phyloP scores from a whole-genome alignment of 2,329 filamentous ascomycete species.

The Parascedosporium putredinis region DNA sequence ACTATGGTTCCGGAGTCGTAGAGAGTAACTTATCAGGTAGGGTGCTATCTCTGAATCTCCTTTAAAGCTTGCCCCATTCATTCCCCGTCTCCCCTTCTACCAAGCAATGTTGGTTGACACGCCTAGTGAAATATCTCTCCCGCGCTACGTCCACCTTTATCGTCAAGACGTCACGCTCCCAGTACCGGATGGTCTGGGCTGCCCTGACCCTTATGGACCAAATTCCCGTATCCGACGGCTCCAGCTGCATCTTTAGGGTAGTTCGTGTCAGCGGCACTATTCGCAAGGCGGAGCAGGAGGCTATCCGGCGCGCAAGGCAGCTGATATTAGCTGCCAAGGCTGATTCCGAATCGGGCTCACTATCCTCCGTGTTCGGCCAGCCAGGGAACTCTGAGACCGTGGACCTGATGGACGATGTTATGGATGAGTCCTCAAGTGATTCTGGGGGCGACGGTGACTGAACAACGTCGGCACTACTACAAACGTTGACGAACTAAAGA shows the following conservation, averaged over 20 bases:
- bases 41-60: neutral
- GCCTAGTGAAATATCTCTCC: constrained; percentile 80
- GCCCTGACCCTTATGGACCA: constrained; percentile 70
- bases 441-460: neutral
- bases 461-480: too few species aligned
- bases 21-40: constrained; percentile 59
- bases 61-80: neutral
- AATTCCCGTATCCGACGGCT: constrained; percentile 50
- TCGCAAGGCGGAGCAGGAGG: constrained; percentile 81
- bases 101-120: constrained; percentile 8
- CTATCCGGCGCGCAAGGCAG: constrained; percentile 64
- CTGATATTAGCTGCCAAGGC: constrained; percentile 59
- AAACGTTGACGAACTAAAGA: neutral
- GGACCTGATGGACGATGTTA: neutral
- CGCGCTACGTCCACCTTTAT: constrained; percentile 91
- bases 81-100: too few species aligned
- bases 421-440: constrained; percentile 2
- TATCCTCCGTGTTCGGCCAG: constrained; percentile 9
- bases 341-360: constrained; percentile 18
- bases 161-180: constrained; percentile 67
- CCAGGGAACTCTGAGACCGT: neutral
- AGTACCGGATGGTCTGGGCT: constrained; percentile 84
- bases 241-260: constrained; percentile 70
- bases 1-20: constrained; percentile 73
- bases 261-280: constrained; percentile 88